These are phyloP conservation scores for Xylaria hypoxylon DNA, from an alignment of 2,329 filamentous ascomycete species.

Conservation along the genomic window DNA sequence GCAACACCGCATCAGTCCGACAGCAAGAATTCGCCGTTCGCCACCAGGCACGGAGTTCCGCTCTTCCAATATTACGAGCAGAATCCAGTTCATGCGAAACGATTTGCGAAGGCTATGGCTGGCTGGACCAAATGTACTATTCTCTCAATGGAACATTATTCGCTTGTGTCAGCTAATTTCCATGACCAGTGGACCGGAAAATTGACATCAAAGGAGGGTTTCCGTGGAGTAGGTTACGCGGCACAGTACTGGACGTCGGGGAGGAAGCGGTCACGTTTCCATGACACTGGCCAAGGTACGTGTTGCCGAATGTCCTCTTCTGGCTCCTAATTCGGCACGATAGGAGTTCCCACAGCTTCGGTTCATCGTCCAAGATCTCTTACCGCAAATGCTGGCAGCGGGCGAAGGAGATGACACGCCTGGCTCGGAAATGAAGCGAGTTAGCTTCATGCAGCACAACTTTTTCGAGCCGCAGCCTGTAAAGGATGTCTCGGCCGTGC, in stretches of 20 bases:
- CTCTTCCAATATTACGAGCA: constrained; percentile 36
- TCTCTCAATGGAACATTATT: background rate
- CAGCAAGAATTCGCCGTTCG: constrained; percentile 40
- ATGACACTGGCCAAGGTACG: constrained; percentile 31
- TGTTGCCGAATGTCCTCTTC: too few relatives aligned
- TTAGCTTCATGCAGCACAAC: constrained; percentile 40
- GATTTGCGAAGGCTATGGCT: constrained; percentile 40
- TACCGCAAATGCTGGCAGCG: constrained; percentile 39
- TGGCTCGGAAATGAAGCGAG: constrained; percentile 23
- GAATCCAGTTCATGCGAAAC: constrained; percentile 18
- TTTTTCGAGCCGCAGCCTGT: constrained; percentile 48
- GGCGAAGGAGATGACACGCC: constrained; percentile 32
- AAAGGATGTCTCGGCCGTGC: constrained; percentile 37
- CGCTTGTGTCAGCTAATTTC: background rate
- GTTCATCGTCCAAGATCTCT: constrained; percentile 45
- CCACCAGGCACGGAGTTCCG: constrained; percentile 32
- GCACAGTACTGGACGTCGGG: constrained; percentile 39
- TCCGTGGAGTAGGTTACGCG: constrained; percentile 28
- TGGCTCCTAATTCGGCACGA: too few relatives aligned
- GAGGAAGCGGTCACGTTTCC: constrained; percentile 40
- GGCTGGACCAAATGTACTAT: constrained; percentile 30
- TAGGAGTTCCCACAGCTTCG: constrained; percentile 21
- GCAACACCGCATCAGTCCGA: constrained; percentile 39
- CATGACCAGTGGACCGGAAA: background rate
- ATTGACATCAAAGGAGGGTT: constrained; percentile 30